These are phyloP conservation scores for Suillus fuscotomentosus DNA, from an alignment of 768 basidiomycete genomes.

Conservation along the genomic window DNA sequence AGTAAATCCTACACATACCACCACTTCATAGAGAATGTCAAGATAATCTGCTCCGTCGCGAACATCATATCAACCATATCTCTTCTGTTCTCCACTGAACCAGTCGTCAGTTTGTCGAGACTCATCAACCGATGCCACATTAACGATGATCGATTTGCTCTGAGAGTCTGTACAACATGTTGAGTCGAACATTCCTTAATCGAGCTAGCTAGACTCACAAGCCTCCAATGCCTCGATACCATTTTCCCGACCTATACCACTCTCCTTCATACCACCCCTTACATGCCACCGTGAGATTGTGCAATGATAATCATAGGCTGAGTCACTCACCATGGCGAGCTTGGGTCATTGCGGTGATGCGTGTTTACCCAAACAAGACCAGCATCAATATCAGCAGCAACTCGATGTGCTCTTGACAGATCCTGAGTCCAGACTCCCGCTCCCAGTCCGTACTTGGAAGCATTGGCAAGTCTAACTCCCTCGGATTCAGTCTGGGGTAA, in stretches of 20 bases:
- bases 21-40: conserved; percentile 2
- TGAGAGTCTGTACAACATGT: conserved; percentile 60
- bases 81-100: conserved; percentile 54
- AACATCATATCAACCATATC: conserved; percentile 56
- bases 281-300: not conserved
- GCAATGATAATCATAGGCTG: not conserved
- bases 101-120: conserved; percentile 68
- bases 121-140: conserved; percentile 63
- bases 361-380: conserved; percentile 89
- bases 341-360: conserved; percentile 87
- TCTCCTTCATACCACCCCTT: conserved; percentile 90
- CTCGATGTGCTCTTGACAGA: conserved; percentile 72
- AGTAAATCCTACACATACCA: conserved; percentile 6
- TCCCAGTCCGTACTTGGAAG: conserved; percentile 77
- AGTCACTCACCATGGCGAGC: conserved; percentile 70
- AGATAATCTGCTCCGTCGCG: not conserved
- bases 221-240: conserved; percentile 78
- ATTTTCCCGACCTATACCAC: conserved; percentile 85
- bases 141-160: conserved; percentile 79
- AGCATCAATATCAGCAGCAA: conserved; percentile 65
- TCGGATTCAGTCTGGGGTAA: conserved; percentile 54
- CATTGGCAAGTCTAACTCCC: conserved; percentile 68
- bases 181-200: not conserved
- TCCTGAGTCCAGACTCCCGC: conserved; percentile 80
- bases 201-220: conserved; percentile 44